These are phyloP conservation scores for Soucietia sequanensis DNA, from an alignment of 805 yeast species.

Conservation along the genomic window DNA sequence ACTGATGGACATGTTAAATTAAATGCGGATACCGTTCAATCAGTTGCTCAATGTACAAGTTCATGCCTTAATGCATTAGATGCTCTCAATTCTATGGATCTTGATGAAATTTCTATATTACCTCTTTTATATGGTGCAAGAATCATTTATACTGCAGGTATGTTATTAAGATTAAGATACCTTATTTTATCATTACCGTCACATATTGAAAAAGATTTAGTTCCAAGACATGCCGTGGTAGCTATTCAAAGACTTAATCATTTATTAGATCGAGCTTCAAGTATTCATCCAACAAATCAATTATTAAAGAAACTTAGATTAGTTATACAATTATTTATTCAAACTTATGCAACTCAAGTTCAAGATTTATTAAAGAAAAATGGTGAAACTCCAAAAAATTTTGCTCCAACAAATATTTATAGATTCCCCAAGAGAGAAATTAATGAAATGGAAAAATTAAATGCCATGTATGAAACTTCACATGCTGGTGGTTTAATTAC, in stretches of 20 bases:
- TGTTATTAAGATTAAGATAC: slow-evolving; percentile 56
- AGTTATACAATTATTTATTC: slow-evolving; percentile 57
- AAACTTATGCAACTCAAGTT: slow-evolving; percentile 60
- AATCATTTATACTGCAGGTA: slow-evolving; percentile 63
- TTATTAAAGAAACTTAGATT: slow-evolving; percentile 53
- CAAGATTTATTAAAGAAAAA: slow-evolving; percentile 25
- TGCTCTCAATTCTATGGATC: slow-evolving; percentile 44
- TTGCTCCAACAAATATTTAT: slow-evolving; percentile 9
- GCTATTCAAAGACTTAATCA: slow-evolving; percentile 28
- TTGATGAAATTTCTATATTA: slow-evolving; percentile 49
- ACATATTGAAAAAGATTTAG: slow-evolving; percentile 40
- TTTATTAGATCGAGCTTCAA: slow-evolving; percentile 28
- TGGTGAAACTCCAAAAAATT: slow-evolving; percentile 21
- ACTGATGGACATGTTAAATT: slow-evolving; percentile 11
- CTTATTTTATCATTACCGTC: slow-evolving; percentile 53
- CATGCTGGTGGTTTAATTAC: slow-evolving; percentile 6
- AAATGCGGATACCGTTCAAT: slow-evolving; percentile 30
- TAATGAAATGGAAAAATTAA: slow-evolving; percentile 17
- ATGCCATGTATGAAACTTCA: slow-evolving; percentile 5
- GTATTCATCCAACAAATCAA: slow-evolving; percentile 38
- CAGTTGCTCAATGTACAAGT: slow-evolving; percentile 51
- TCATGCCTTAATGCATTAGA: slow-evolving; percentile 53
- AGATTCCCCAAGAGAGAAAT: slow-evolving; percentile 12
- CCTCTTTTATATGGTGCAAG: slow-evolving; percentile 60
- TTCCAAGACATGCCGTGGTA: slow-evolving; percentile 46